Percentiles rank a stretch among this genome's conserved stretches.
phyloP scores from a whole-genome alignment of 1,284 basidiomycete species.

The Trichosporon sp. region DNA sequence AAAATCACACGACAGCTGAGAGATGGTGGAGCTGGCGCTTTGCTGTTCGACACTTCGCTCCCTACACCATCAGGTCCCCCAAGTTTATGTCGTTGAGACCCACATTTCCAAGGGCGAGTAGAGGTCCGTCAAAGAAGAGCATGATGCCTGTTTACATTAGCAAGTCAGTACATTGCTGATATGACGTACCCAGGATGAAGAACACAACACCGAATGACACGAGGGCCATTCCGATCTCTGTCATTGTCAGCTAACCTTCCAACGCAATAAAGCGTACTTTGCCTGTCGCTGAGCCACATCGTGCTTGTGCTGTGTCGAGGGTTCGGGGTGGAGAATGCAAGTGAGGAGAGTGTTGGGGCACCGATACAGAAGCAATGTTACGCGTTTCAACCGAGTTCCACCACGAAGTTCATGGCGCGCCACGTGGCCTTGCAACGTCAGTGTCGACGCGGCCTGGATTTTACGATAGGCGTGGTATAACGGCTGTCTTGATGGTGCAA shows the following conservation, averaged over 20 bases:
- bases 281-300: slow-evolving; percentile 72
- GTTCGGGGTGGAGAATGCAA: background rate
- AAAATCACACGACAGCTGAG: background rate
- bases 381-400: slow-evolving; percentile 11
- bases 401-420: slow-evolving; percentile 10
- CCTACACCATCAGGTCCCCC: background rate
- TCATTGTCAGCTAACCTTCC: slow-evolving; percentile 20
- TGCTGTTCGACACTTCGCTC: background rate
- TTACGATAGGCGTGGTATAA: background rate
- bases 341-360: background rate
- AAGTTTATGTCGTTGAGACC: slow-evolving; percentile 40
- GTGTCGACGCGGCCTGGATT: background rate
- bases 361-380: background rate
- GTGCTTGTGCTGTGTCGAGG: slow-evolving; percentile 23
- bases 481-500: background rate
- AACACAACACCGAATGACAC: slow-evolving; percentile 97
- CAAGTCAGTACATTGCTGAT: background rate
- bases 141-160: slow-evolving; percentile 65
- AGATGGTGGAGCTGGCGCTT: background rate
- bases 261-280: slow-evolving; percentile 60
- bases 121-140: slow-evolving; percentile 95
- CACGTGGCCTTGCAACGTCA: background rate
- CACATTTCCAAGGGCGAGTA: slow-evolving; percentile 95
- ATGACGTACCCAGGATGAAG: slow-evolving; percentile 73
- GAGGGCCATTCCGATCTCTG: slow-evolving; percentile 93